Evolutionary conservation across 179 eudicot genomes (phyloP), one percentile per base, ranked within the genome.

Genomic region (Heliamphora pulchella): DNA sequence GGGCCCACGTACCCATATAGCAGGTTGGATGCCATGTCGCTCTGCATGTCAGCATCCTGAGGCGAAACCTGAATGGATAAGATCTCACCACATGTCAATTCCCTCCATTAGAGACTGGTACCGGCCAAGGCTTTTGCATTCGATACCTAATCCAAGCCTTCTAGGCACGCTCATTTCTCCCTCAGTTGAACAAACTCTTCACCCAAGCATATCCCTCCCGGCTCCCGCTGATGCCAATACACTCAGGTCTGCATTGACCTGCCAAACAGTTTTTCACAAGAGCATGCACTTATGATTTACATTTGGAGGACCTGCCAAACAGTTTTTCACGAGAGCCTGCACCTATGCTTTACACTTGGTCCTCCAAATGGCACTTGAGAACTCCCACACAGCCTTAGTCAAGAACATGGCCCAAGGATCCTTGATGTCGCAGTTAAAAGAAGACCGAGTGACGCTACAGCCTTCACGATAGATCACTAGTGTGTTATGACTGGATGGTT

Each of bases 311-410:
- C 73, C 20, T 69, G 31, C 31, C 55, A 51, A 51, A 9, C 9
- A 51, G 55, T 51, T 51, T 9, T 51, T 9, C 55, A 51, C 55
- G 31, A 51, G 55, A 51, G 55, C 55, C 6, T 51, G 9, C 17
- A 48, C 53, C 73, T 67, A 41, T 8, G 73, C 73, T 15, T 69
- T 69, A 69, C 47, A 69, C 20, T 69, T 15, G 53, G 50, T 69
- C 44, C 53, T 69, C 73, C 73, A 44, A 44, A 14, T 1, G 55
- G 1, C 6, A 6, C 55, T 9, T 51, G 55, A 51, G 6, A 9
- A 6, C 9, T 9, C 55, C 55, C 6, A 51, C 8, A 6, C 55
- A 51, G 9, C 55, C 55, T 9, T 0, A 1, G 11, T 14, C 5
- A 1, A 44, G 46, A 15, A 17, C 6, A 69, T 3, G 73, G 22